Percentiles rank a stretch among this genome's conserved stretches.
Evolutionary conservation across 306 rosid species (phyloP).

Genomic region (Inga oerstediana): DNA sequence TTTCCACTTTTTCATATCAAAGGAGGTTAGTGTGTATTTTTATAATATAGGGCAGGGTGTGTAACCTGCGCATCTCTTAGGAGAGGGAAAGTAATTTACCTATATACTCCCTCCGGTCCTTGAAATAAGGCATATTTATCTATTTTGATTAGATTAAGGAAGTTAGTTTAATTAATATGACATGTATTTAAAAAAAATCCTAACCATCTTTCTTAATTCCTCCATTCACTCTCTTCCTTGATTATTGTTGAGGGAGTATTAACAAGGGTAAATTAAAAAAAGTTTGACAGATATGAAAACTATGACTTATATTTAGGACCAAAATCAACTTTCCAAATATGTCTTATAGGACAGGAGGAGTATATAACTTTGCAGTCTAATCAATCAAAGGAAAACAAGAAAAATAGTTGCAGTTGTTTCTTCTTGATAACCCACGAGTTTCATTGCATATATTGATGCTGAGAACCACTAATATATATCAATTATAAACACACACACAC

Average conservation of each 20-base stretch:
- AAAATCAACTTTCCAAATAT: too few relatives aligned
- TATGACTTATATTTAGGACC: too few relatives aligned
- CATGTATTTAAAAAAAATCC: too few relatives aligned
- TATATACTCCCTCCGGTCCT: neutral
- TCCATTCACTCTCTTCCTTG: too few relatives aligned
- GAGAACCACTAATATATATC: neutral
- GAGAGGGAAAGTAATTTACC: neutral
- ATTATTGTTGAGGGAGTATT: too few relatives aligned
- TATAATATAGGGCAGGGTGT: neutral
- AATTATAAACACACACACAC: neutral
- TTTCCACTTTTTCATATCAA: neutral
- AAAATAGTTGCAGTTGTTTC: neutral
- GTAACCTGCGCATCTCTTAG: neutral
- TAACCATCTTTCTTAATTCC: too few relatives aligned
- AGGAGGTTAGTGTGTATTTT: neutral
- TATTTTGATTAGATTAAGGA: too few relatives aligned
- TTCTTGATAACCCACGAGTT: neutral
- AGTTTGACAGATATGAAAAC: too few relatives aligned
- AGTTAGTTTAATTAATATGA: too few relatives aligned
- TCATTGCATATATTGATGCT: neutral
- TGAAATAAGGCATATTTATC: too few relatives aligned
- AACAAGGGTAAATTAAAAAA: too few relatives aligned
- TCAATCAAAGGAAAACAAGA: neutral
- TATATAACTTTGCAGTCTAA: conserved; percentile 5
- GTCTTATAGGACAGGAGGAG: too few relatives aligned